These are phyloP conservation scores for Paspalum vaginatum DNA, from an alignment of 176 grass and related monocot genomes.

Conservation along the genomic window DNA sequence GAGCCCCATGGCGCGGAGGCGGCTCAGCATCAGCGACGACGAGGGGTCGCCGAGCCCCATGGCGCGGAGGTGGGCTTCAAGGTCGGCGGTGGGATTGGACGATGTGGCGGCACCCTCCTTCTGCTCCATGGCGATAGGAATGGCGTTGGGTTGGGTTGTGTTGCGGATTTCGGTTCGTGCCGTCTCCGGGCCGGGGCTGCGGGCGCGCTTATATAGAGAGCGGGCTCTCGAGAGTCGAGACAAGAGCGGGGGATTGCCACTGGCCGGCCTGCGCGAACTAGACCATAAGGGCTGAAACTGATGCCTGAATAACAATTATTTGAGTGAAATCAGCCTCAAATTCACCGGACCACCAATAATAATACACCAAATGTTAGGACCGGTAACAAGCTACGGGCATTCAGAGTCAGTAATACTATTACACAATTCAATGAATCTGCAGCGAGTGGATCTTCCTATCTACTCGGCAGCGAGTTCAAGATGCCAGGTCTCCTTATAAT, in stretches of 20 bases:
- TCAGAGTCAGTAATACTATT: neutral
- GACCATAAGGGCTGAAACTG: neutral
- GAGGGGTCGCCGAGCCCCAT: neutral
- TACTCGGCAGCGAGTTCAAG: neutral
- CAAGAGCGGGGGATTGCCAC: neutral
- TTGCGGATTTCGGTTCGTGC: neutral
- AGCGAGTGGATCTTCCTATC: neutral
- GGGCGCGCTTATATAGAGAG: neutral
- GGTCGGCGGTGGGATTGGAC: neutral
- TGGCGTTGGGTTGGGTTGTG: neutral
- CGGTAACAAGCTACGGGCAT: neutral
- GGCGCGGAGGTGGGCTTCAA: neutral
- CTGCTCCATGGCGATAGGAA: constrained; percentile 21
- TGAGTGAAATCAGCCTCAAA: neutral
- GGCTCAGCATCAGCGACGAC: neutral
- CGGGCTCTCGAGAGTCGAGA: neutral
- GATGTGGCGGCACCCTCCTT: neutral
- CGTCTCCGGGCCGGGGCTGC: neutral
- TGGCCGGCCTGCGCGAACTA: neutral
- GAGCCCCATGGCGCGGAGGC: neutral
- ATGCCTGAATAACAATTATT: neutral
- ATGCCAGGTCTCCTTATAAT: neutral
- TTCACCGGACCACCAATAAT: neutral
- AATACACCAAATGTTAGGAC: neutral
- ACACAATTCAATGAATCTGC: constrained; percentile 23